These are phyloP conservation scores for Jamesozyma gamospora DNA, from an alignment of 805 yeast genomes.

Conservation along the genomic window DNA sequence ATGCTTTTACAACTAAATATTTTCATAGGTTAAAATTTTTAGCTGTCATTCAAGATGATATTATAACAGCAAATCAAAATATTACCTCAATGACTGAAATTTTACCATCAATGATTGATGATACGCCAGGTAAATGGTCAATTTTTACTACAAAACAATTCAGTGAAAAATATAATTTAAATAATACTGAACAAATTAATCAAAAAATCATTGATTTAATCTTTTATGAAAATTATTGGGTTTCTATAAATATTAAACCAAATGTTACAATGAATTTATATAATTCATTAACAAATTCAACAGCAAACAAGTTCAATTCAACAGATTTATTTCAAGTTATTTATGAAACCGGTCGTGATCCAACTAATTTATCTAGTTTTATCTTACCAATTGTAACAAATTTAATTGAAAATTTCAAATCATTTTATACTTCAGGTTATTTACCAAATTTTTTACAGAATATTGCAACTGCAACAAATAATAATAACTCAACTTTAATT, in stretches of 20 bases:
- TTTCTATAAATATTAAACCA: conserved; percentile 43
- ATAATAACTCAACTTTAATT: background rate
- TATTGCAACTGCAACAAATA: conserved; percentile 2
- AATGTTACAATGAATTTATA: conserved; percentile 34
- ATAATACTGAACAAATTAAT: conserved; percentile 13
- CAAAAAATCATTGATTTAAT: conserved; percentile 36
- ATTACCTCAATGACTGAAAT: conserved; percentile 8
- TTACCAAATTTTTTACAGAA: conserved; percentile 13
- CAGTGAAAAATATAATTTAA: conserved; percentile 10
- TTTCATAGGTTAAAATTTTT: conserved; percentile 20
- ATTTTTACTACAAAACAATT: conserved; percentile 20
- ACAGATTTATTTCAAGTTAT: conserved; percentile 29
- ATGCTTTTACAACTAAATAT: conserved; percentile 22
- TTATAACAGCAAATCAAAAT: conserved; percentile 1
- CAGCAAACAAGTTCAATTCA: conserved; percentile 12
- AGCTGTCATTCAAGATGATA: conserved; percentile 29
- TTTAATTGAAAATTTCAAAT: conserved; percentile 23
- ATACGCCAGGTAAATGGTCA: conserved; percentile 22
- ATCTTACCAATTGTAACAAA: conserved; percentile 34
- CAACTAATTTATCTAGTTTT: conserved; percentile 35
- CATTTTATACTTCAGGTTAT: conserved; percentile 2
- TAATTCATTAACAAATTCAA: conserved; percentile 15
- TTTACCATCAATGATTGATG: conserved; percentile 7
- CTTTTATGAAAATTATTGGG: conserved; percentile 55
- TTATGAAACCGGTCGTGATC: conserved; percentile 59